Conservation (phyloP, 179 eudicot genomes). For the Amaranthus tricolor region DNA sequence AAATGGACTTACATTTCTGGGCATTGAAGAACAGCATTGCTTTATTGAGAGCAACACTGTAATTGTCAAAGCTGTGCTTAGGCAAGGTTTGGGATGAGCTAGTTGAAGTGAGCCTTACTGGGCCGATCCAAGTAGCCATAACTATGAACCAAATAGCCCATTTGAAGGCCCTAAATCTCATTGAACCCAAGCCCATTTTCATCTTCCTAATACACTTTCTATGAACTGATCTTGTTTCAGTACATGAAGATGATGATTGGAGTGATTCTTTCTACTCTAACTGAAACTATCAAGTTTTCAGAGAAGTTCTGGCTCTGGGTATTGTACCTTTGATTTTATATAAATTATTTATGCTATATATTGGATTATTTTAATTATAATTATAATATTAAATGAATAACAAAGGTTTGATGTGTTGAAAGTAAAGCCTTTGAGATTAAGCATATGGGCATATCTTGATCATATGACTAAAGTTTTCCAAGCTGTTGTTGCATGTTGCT, state of each 20-base stretch:
- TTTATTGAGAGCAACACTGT: conserved; percentile 30
- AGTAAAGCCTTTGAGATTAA: neutral
- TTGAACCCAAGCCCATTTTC: neutral
- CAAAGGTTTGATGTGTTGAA: conserved; percentile 3
- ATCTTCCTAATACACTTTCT: neutral
- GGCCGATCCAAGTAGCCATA: conserved; percentile 14
- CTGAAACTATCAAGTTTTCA: neutral
- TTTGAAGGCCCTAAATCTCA: conserved; percentile 4
- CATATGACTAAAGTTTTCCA: conserved; percentile 4
- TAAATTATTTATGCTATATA: neutral
- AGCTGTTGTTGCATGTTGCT: conserved; percentile 14
- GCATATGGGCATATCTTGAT: conserved; percentile 4
- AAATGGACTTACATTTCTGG: conserved; percentile 36
- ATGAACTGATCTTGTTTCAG: neutral
- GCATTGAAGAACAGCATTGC: conserved; percentile 44
- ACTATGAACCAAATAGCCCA: conserved; percentile 22
- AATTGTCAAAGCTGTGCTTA: conserved; percentile 19
- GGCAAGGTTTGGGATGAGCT: conserved; percentile 7
- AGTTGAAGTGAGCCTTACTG: neutral
- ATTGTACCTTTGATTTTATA: neutral
- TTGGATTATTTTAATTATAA: neutral
- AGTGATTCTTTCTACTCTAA: neutral
- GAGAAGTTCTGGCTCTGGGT: neutral
- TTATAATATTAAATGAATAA: neutral
- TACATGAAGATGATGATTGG: neutral